Percentiles rank a stretch among this genome's conserved stretches.
These are phyloP conservation scores for Ustilaginoidea virens DNA, from an alignment of 2,329 filamentous ascomycete species.

Conservation along the genomic window DNA sequence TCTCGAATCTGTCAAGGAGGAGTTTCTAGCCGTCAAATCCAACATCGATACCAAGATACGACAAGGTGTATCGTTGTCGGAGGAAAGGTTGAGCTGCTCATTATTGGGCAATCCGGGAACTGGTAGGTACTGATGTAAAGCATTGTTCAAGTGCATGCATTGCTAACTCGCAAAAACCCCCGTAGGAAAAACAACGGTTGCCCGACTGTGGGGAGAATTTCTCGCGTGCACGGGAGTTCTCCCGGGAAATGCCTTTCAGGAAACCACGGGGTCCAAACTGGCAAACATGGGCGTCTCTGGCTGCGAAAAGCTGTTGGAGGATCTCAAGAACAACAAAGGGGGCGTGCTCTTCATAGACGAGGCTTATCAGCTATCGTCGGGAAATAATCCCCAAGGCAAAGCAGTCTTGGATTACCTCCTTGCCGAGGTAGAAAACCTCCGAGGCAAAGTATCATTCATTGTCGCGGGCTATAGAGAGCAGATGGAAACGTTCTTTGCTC, in stretches of 20 bases:
- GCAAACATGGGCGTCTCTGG: conserved; percentile 44
- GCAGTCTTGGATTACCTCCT: conserved; percentile 57
- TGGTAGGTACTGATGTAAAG: conserved; percentile 27
- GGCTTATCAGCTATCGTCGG: conserved; percentile 55
- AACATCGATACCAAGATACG: conserved; percentile 44
- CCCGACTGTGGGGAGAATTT: conserved; percentile 52
- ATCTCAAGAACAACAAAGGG: conserved; percentile 40
- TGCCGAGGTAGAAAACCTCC: conserved; percentile 55
- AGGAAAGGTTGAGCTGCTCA: conserved; percentile 45
- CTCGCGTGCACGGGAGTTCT: conserved; percentile 46
- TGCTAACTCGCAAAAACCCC: conserved; percentile 7
- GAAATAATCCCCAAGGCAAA: conserved; percentile 38
- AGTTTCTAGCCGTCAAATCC: conserved; percentile 47
- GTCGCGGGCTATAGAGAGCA: conserved; percentile 58
- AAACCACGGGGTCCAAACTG: conserved; percentile 53
- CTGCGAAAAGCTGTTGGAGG: conserved; percentile 32
- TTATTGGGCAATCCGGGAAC: conserved; percentile 65
- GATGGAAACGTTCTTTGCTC: conserved; percentile 63
- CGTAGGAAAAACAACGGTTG: conserved; percentile 55
- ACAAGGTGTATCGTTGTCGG: conserved; percentile 37
- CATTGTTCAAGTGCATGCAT: not conserved
- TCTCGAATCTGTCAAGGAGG: conserved; percentile 50
- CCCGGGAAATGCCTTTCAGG: conserved; percentile 42
- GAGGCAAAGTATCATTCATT: conserved; percentile 55
- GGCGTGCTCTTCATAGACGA: conserved; percentile 68